These are phyloP conservation scores for Hygrophoropsis aurantiaca DNA, from an alignment of 768 basidiomycete genomes.

Conservation along the genomic window DNA sequence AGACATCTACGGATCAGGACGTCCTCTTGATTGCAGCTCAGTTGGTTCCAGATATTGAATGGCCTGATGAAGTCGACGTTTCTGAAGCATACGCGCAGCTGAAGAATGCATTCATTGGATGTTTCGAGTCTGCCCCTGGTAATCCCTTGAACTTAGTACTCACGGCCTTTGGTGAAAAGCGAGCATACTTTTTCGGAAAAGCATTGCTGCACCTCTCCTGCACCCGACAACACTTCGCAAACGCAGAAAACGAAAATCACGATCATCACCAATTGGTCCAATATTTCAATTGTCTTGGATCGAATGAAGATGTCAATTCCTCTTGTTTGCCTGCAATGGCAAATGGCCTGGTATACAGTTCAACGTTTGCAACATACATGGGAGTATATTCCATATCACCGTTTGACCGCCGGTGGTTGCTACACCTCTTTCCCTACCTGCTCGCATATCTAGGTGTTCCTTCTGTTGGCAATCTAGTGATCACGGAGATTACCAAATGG, in stretches of 20 bases:
- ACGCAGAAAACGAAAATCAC: constrained; percentile 1
- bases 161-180: constrained; percentile 3
- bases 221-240: constrained; percentile 1
- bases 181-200: constrained; percentile 10
- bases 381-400: too few species aligned
- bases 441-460: neutral
- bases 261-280: constrained; percentile 2
- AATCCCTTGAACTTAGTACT: constrained; percentile 5
- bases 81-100: constrained; percentile 4
- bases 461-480: neutral
- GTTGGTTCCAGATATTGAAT: constrained; percentile 14
- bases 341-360: neutral
- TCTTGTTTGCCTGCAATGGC: neutral
- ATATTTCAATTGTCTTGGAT: constrained; percentile 5
- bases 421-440: constrained; percentile 6
- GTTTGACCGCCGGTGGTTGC: neutral
- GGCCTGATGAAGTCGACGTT: constrained; percentile 12
- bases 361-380: neutral
- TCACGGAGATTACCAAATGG: constrained; percentile 6
- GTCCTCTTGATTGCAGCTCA: constrained; percentile 9
- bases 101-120: constrained; percentile 3
- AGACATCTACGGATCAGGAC: too few species aligned
- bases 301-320: neutral
- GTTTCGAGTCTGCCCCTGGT: constrained; percentile 6
- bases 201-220: constrained; percentile 9